Percentiles rank a stretch among this genome's conserved stretches.
Conservation (phyloP, 2,329 filamentous ascomycete species). For the Furcasterigmium sp. region DNA sequence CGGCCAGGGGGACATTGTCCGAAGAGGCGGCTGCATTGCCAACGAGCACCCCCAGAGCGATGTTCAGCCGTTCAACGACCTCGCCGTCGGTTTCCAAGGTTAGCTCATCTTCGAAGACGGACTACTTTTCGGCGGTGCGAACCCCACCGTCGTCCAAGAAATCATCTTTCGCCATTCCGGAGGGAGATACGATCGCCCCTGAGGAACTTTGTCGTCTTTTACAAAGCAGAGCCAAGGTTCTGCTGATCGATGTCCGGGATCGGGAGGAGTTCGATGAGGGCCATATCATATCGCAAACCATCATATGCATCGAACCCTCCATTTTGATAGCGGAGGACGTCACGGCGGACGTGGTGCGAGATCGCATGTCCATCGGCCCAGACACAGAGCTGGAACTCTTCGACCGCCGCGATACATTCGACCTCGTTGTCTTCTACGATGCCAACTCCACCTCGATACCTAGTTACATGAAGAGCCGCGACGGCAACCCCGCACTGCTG, state of each 20-base stretch:
- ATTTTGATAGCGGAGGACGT: constrained; percentile 65
- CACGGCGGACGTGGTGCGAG: constrained; percentile 55
- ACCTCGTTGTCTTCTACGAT: constrained; percentile 90
- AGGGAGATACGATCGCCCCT: constrained; percentile 56
- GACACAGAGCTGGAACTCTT: constrained; percentile 73
- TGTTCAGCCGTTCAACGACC: constrained; percentile 48
- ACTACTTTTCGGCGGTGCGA: constrained; percentile 14
- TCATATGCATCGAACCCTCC: constrained; percentile 83
- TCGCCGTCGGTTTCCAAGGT: constrained; percentile 19
- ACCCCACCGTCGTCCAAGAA: constrained; percentile 15
- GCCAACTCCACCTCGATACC: constrained; percentile 54
- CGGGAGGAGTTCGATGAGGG: constrained; percentile 80
- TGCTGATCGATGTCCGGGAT: constrained; percentile 81
- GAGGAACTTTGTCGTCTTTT: constrained; percentile 62
- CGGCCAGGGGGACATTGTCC: constrained; percentile 66
- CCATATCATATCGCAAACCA: constrained; percentile 77
- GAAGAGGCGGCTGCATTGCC: constrained; percentile 61
- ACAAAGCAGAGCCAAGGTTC: constrained; percentile 51
- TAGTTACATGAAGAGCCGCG: constrained; percentile 21
- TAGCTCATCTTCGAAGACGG: constrained; percentile 1
- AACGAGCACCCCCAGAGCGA: constrained; percentile 57
- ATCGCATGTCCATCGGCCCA: constrained; percentile 66
- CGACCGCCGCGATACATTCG: constrained; percentile 66
- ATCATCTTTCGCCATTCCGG: constrained; percentile 34
- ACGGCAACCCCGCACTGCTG: constrained; percentile 52